Conservation (phyloP, 192 early-diverging fungal genomes). For the Coemansia sp. region DNA sequence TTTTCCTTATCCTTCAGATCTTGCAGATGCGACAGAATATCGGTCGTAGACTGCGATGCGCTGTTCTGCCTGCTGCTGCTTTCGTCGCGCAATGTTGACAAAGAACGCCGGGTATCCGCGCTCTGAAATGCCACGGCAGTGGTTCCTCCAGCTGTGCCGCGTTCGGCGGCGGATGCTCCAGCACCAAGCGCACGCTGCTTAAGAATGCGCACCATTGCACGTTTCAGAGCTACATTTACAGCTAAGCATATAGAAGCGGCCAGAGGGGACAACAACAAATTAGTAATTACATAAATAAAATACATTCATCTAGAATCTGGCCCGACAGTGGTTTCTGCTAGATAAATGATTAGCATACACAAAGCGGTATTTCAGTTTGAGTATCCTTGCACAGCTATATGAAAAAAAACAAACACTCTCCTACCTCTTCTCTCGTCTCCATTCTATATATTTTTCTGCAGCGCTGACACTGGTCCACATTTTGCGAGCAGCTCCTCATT, state of each 20-base stretch:
- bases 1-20: conserved; percentile 50
- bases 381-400: neutral
- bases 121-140: neutral
- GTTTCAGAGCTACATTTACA: conserved; percentile 35
- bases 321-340: too few relatives aligned
- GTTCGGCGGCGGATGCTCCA: neutral
- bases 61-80: conserved; percentile 24
- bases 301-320: too few relatives aligned
- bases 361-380: too few relatives aligned
- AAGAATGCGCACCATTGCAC: conserved; percentile 35
- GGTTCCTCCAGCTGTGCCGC: neutral
- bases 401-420: neutral
- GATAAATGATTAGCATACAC: too few relatives aligned
- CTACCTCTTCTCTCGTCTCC: conserved; percentile 6
- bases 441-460: neutral
- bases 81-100: conserved; percentile 3
- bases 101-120: conserved; percentile 7
- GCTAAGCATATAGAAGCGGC: neutral
- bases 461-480: neutral
- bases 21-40: conserved; percentile 49
- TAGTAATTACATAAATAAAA: too few relatives aligned
- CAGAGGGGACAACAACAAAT: neutral
- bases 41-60: conserved; percentile 24
- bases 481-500: neutral
- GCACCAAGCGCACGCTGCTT: conserved; percentile 15